phyloP scores from a whole-genome alignment of 495 filamentous ascomycete species.

The Podospora comata region DNA sequence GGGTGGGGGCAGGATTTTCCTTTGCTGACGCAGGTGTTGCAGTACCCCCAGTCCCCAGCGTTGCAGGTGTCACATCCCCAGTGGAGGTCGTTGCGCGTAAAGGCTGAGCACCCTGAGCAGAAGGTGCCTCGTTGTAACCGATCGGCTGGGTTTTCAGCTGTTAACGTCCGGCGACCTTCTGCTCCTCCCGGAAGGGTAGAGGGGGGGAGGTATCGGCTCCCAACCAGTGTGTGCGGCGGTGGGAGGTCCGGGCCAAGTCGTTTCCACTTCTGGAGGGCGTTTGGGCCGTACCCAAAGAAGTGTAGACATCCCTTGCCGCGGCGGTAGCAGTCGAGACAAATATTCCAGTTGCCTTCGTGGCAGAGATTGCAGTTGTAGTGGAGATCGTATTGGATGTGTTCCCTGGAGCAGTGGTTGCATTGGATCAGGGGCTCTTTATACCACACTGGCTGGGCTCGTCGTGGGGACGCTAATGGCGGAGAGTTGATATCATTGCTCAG shows the following conservation, averaged over 20 bases:
- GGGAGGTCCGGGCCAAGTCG: conserved; percentile 34
- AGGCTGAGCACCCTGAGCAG: conserved; percentile 68
- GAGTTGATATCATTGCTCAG: conserved; percentile 21
- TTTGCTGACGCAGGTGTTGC: conserved; percentile 74
- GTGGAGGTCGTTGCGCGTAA: conserved; percentile 66
- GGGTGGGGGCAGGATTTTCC: conserved; percentile 74
- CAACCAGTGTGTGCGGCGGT: conserved; percentile 62
- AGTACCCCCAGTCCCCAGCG: conserved; percentile 90
- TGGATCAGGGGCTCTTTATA: conserved; percentile 68
- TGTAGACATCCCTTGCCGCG: conserved; percentile 67
- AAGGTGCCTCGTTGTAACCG: conserved; percentile 78
- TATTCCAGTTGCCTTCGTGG: conserved; percentile 64
- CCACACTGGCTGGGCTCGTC: conserved; percentile 39
- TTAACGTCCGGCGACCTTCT: conserved; percentile 51
- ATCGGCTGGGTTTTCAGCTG: conserved; percentile 60
- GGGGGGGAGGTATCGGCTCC: conserved; percentile 64
- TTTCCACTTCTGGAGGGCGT: conserved; percentile 58
- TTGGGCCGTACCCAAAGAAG: conserved; percentile 73
- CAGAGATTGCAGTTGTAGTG: conserved; percentile 76
- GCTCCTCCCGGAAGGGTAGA: conserved; percentile 42
- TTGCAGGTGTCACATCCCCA: conserved; percentile 85
- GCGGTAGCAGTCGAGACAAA: conserved; percentile 78
- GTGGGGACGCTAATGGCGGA: conserved; percentile 21
- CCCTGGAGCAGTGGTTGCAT: conserved; percentile 63
- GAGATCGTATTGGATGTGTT: conserved; percentile 72